Base-by-base conservation (phyloP, 768 basidiomycete species). In the Leccinum ochraceum region DNA sequence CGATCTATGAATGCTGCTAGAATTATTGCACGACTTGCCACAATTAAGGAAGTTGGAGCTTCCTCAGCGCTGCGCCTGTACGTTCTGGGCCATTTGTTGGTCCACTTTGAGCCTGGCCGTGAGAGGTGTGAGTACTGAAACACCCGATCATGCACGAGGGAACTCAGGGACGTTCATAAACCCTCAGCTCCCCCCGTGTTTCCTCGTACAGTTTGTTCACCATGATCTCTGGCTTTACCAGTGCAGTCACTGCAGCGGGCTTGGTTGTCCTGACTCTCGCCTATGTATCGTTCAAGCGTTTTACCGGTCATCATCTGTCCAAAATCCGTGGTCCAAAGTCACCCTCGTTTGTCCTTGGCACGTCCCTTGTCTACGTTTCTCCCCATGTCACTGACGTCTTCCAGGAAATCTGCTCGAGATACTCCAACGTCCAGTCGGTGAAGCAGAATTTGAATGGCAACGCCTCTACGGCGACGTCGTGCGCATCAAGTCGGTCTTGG, bases 371-470 rank as follows among this genome's bases (percentile, higher is more conserved):
- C 54, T 13, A 5, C 14, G 44, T 20, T 11, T 20, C 20, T 20
- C 20, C 5, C 52, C n/a, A 24, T 11, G 2, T 51, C 54, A 75
- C 54, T 63, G 36, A 70, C 54, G 11, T 57, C 26, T 6, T 16
- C 2, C 39, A 75, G 74, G 74, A 9, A 70, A 76, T 59, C 39
- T 73, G 30, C 51, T 58, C 5, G 73, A 77, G 20, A 10, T 75
- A n/a, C 68, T 68, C 26, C 75, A 70, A 60, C 60, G 58, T 30
- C 64, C 71, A 2, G 66, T 57, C 17, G 75, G 63, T 37, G 57
- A 67, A 16, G 36, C 64, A 13, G 71, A 74, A 52, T 71, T 73
- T 53, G 63, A 65, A 57, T 75, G 74, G 74, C 68, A 74, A 37
- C 56, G 30, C 6, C 58, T 57, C 20, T 76, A 75, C 56, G 74